Conservation (phyloP, 495 filamentous ascomycete genomes). For the Tuber borchii region DNA sequence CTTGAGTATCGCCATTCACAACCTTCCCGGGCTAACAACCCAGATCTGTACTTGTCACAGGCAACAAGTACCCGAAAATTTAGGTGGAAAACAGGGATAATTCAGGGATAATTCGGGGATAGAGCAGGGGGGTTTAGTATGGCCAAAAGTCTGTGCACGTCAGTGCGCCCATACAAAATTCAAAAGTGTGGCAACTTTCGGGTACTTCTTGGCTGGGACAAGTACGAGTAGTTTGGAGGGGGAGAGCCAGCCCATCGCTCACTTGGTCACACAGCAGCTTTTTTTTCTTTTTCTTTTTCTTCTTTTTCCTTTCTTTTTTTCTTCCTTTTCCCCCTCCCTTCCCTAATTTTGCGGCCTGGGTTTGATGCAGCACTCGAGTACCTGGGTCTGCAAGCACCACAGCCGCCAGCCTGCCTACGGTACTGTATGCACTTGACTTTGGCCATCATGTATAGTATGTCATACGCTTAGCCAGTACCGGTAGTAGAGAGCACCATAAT, state of each 20-base stretch:
- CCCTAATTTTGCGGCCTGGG: neutral
- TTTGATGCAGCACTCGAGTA: neutral
- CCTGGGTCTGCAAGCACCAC: neutral
- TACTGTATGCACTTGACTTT: neutral
- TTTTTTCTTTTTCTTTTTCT: neutral
- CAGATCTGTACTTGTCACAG: neutral
- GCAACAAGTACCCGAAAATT: too few relatives aligned
- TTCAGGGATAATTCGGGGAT: too few relatives aligned
- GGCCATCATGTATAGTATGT: neutral
- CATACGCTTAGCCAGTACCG: neutral
- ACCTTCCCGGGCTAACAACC: neutral
- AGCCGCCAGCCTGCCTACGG: neutral
- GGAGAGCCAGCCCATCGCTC: neutral
- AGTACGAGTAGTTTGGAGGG: neutral
- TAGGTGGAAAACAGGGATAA: too few relatives aligned
- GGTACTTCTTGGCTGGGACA: too few relatives aligned
- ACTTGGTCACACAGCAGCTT: neutral
- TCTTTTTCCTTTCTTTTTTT: neutral
- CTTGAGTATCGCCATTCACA: neutral
- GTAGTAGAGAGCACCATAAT: neutral
- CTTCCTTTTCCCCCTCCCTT: too few relatives aligned
- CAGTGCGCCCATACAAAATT: too few relatives aligned
- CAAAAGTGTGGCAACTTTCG: too few relatives aligned
- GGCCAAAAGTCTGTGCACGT: too few relatives aligned
- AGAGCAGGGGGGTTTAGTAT: too few relatives aligned